Evolutionary conservation across 805 yeast species (phyloP), one percentile per base, ranked within the genome.

Genomic region (Cyberlindnera saturnus): DNA sequence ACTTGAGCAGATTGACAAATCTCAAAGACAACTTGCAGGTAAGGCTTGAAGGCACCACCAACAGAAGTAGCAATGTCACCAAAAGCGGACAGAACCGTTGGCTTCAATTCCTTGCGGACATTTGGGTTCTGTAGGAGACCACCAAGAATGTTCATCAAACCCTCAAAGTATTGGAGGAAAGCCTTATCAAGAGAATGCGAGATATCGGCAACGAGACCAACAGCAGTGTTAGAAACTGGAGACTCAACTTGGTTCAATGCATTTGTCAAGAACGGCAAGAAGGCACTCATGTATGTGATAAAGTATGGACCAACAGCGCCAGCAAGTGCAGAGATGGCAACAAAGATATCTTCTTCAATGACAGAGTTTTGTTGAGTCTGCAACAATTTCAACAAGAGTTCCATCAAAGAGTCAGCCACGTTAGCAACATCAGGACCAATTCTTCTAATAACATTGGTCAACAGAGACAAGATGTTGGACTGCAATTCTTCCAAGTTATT

Each of bases 21-120:
- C 32, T 74, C 74, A 83, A 90, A 83, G 30, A 89, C 96, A 47
- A 79, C 86, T 32, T 74, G 77, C 50, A 89, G 66, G 64, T 87
- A 93, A 44, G 82, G 87, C 51, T 74, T 74, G 65, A 91, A 93
- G 43, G 74, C 78, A 3, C 73, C 61, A 4, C 96, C 97, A 48
- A 90, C 79, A 13, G 93, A 81, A 1, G 96, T 77, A 4, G 98
- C 97, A 57, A 93, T 78, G 64, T 93, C 99, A 50, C 99, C 99
- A 63, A 93, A 87, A 57, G 96, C 88, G 11, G 97, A 86, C 52
- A 93, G 69, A 26, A 91, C 87, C 18, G 87, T 74, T 15, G 97
- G 96, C 62, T 86, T 82, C 52, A 91, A 73, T 49, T 88, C 96
- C 46, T 86, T 77, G 60, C 82, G 82, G 16, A 87, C 81, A 44